These are phyloP conservation scores for Knoxia roxburghii DNA, from an alignment of 257 asterid species.

Conservation along the genomic window DNA sequence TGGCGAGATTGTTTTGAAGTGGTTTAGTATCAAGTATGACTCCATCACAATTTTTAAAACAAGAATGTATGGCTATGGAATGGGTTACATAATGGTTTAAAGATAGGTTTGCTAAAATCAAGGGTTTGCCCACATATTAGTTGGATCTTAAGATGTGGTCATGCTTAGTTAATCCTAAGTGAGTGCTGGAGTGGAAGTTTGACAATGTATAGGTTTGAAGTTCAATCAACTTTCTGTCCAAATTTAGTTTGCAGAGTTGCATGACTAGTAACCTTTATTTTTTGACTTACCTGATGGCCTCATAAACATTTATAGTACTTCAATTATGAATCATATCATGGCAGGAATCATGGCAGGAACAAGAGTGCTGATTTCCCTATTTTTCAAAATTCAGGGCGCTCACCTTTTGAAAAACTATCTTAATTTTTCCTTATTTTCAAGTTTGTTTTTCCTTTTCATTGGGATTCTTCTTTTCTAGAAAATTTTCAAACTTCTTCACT, in stretches of 20 bases:
- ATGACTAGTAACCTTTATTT: too few relatives aligned
- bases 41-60: background rate
- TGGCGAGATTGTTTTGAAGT: background rate
- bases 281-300: background rate
- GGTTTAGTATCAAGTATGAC: background rate
- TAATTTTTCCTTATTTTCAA: background rate
- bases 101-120: background rate
- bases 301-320: background rate
- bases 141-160: background rate
- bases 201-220: background rate
- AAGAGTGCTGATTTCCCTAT: background rate
- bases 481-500: background rate
- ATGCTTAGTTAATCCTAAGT: background rate
- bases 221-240: background rate
- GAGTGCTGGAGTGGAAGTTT: background rate
- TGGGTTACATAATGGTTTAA: background rate
- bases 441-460: background rate
- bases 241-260: background rate
- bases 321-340: background rate
- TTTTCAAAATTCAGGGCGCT: background rate
- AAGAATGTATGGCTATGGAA: background rate
- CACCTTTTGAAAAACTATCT: background rate
- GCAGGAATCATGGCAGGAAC: too few relatives aligned
- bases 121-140: background rate
- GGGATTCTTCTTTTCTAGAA: background rate